A percentile compares a stretch with the other conserved stretches of the same genome.
Conservation (phyloP, 257 asterid genomes). For the Ballota nigra region DNA sequence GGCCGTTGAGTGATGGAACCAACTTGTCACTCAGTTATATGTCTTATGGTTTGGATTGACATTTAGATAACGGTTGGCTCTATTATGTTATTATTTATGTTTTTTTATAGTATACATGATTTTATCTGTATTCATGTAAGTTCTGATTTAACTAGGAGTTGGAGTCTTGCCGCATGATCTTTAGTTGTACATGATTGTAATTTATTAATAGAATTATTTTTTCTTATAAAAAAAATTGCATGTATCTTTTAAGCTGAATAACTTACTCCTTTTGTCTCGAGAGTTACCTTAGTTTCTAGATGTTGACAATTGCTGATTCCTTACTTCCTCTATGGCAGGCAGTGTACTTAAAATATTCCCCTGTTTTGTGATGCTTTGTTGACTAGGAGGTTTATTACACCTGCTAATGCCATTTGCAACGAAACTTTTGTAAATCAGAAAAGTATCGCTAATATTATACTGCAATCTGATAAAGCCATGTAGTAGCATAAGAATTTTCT, state of each 20-base stretch:
- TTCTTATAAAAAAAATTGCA: too few species aligned
- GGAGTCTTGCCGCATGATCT: too few species aligned
- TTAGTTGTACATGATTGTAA: too few species aligned
- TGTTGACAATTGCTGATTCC: not conserved
- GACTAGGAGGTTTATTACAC: not conserved
- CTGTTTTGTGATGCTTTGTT: conserved; percentile 4
- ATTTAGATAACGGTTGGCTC: not conserved
- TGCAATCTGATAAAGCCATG: not conserved
- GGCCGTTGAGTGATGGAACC: not conserved
- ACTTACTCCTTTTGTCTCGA: not conserved
- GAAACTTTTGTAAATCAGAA: not conserved
- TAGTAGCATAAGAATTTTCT: not conserved
- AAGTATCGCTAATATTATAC: not conserved
- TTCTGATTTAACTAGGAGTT: too few species aligned
- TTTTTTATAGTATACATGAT: not conserved
- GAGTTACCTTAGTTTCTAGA: not conserved
- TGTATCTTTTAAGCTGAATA: conserved; percentile 9
- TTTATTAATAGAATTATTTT: too few species aligned
- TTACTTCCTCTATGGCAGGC: not conserved
- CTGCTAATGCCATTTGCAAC: not conserved
- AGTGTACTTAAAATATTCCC: not conserved
- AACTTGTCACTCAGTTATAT: not conserved
- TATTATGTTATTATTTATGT: not conserved
- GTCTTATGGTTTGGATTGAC: not conserved
- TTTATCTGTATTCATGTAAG: not conserved